Base-by-base conservation (phyloP, 1,284 basidiomycete species). In the Ceratorhiza oryzae-sativae region DNA sequence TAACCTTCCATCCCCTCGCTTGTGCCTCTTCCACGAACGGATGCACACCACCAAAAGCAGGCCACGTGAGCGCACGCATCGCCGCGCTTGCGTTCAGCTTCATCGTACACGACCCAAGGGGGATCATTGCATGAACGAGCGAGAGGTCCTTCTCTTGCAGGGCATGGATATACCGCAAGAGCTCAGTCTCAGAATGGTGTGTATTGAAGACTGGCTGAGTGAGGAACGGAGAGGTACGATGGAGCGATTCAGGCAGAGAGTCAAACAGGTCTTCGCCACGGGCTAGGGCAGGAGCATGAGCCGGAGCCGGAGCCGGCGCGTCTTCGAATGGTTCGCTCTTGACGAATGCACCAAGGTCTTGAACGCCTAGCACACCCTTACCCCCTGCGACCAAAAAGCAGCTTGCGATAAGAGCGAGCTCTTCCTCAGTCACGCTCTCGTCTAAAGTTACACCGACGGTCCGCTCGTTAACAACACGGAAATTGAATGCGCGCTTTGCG, bases 171-270 rank as follows among this genome's bases (percentile, higher is more conserved):
- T 98, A 98, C 56, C 95, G 93, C 61, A 99, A 85, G 91, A 99
- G 94, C 83, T 98, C 94, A 1, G 97, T 98, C 84, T 99, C 97
- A 8, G 94, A 97, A 80, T 97, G 96, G 79, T 98, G 92, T 67
- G 89, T 88, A 83, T 95, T 95, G 84, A 98, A 99, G 55, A 98
- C 93, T 0, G 92, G 86, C 80, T 99, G 94, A 2, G 88, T 86
- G 23, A 99, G 86, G 83, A 90, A 94, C 62, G 86, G 81, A 2
- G 92, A 92, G 8, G 88, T 88, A 71, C 97, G 91, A 48, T 83
- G 83, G 48, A 97, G 84, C 25, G 80, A 74, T 1, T 83, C 73
- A 4, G 93, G 90, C 53, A 93, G 84, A 20, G 75, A 74, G 15
- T 83, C 39, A 25, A 68, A 27, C 20, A 56, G 36, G 9, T n/a